Conservation (phyloP, 495 filamentous ascomycete genomes). For the Lasiosphaeris hirsuta region DNA sequence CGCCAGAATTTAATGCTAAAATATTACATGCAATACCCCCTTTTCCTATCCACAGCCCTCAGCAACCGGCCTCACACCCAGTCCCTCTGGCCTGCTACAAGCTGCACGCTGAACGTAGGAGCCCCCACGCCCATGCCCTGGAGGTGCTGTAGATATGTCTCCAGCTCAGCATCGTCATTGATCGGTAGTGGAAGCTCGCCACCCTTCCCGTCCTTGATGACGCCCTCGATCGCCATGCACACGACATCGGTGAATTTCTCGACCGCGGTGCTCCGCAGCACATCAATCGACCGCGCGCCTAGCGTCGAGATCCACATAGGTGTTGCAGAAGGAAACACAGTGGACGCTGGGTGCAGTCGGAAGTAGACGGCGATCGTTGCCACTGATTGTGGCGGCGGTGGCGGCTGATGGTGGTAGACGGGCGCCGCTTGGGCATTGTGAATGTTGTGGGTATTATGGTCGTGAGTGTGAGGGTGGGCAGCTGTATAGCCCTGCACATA, state of each 20-base stretch:
- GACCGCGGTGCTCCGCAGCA: conserved; percentile 53
- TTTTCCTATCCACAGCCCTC: too few relatives aligned
- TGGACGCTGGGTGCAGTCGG: conserved; percentile 55
- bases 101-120: conserved; percentile 59
- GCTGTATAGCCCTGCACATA: conserved; percentile 11
- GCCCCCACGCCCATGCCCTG: conserved; percentile 52
- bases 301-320: conserved; percentile 62
- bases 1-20: too few relatives aligned
- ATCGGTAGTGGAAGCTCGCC: conserved; percentile 59
- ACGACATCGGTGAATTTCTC: conserved; percentile 53
- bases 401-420: conserved; percentile 9
- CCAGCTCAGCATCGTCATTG: conserved; percentile 66
- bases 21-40: too few relatives aligned
- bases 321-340: conserved; percentile 40
- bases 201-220: conserved; percentile 54
- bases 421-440: not conserved
- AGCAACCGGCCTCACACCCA: conserved; percentile 1
- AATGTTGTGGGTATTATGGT: too few relatives aligned
- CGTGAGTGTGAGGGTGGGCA: not conserved
- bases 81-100: conserved; percentile 9
- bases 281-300: conserved; percentile 49
- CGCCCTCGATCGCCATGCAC: conserved; percentile 60
- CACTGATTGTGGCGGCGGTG: conserved; percentile 9
- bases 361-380: conserved; percentile 57
- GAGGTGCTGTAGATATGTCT: conserved; percentile 63